Evolutionary conservation across 108 stramenopile species (phyloP).

Genomic region (Aurantiochytrium sp.): DNA sequence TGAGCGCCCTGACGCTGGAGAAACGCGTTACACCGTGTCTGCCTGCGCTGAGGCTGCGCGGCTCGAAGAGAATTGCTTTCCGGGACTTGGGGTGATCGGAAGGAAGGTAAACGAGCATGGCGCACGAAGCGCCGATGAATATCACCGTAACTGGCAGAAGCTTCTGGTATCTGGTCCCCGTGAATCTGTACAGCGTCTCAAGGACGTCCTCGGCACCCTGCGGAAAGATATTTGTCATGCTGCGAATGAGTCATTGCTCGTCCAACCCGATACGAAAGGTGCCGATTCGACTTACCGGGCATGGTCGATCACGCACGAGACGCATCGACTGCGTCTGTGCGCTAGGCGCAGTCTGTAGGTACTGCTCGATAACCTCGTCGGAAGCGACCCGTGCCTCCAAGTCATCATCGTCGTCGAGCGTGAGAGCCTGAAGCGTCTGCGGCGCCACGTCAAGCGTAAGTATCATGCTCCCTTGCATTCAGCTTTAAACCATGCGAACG

Average conservation of each 20-base stretch:
- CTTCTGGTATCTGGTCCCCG: not conserved
- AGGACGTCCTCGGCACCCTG: not conserved
- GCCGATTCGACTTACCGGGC: not conserved
- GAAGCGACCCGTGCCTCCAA: not conserved
- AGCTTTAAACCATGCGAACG: too few species aligned
- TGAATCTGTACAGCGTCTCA: constrained; percentile 11
- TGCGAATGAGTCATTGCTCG: too few species aligned
- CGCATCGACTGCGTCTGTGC: not conserved
- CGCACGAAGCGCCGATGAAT: not conserved
- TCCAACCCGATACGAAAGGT: too few species aligned
- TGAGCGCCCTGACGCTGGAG: not conserved
- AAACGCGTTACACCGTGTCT: not conserved
- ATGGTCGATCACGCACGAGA: constrained; percentile 7
- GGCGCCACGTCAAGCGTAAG: too few species aligned
- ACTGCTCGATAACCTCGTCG: not conserved
- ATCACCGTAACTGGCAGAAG: not conserved
- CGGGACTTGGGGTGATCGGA: constrained; percentile 11
- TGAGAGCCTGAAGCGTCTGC: not conserved
- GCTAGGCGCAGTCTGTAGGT: not conserved
- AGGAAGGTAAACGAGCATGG: not conserved
- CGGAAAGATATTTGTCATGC: too few species aligned
- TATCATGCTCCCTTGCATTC: not conserved
- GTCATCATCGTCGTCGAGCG: not conserved
- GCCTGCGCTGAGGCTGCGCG: not conserved
- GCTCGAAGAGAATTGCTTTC: not conserved